These are phyloP conservation scores for Bremia lactucae DNA, from an alignment of 352 stramenopile genomes.

Conservation along the genomic window DNA sequence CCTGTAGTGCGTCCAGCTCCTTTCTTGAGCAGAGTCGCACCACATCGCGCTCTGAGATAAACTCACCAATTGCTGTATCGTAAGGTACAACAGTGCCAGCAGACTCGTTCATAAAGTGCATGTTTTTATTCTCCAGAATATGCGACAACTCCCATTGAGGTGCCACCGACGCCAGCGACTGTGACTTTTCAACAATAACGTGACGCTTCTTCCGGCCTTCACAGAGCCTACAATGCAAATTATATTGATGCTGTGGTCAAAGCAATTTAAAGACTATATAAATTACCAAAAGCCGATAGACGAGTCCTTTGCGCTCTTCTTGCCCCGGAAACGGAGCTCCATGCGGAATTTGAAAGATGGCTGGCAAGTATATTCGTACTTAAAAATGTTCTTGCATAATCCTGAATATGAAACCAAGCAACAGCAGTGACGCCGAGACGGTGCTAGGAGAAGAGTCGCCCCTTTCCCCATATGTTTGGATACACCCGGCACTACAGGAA, in stretches of 20 bases:
- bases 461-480: slow-evolving; percentile 33
- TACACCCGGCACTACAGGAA: background rate
- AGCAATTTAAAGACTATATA: background rate
- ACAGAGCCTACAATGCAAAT: slow-evolving; percentile 35
- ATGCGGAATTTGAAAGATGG: slow-evolving; percentile 5
- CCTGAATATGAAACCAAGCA: slow-evolving; percentile 3
- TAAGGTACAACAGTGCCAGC: slow-evolving; percentile 53
- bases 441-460: slow-evolving; percentile 25
- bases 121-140: slow-evolving; percentile 22
- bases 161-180: slow-evolving; percentile 33
- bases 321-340: slow-evolving; percentile 37
- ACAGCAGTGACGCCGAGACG: slow-evolving; percentile 29
- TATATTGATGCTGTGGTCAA: background rate
- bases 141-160: slow-evolving; percentile 39
- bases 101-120: slow-evolving; percentile 73
- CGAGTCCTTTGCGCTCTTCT: slow-evolving; percentile 34
- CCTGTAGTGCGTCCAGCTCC: slow-evolving; percentile 48
- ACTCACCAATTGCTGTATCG: slow-evolving; percentile 42
- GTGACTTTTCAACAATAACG: slow-evolving; percentile 30
- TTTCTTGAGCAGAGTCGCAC: slow-evolving; percentile 51
- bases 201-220: slow-evolving; percentile 61
- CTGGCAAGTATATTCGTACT: slow-evolving; percentile 11
- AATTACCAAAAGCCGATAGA: slow-evolving; percentile 49
- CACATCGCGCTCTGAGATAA: slow-evolving; percentile 59
- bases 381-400: slow-evolving; percentile 26